phyloP scores from a whole-genome alignment of 164 flowering plant species.

The Houttuynia cordata region DNA sequence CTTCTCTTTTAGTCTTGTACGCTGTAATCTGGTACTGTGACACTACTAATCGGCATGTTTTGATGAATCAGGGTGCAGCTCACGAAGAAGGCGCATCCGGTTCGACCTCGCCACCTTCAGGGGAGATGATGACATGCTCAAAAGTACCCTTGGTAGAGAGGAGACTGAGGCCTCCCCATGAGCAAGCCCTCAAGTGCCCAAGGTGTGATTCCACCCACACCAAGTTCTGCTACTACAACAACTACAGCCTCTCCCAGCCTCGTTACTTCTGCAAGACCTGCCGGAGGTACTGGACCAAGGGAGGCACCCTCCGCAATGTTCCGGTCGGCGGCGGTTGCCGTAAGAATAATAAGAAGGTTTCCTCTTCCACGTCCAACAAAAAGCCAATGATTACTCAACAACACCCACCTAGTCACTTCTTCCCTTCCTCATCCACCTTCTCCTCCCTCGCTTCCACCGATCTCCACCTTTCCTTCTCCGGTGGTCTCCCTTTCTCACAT shows the following conservation, averaged over 20 bases:
- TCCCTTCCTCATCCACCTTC: not conserved
- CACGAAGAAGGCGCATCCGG: slow-evolving; percentile 42
- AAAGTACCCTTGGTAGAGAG: slow-evolving; percentile 40
- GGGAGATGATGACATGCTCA: slow-evolving; percentile 42
- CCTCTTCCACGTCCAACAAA: not conserved
- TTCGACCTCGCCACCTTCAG: slow-evolving; percentile 34
- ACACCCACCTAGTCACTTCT: not conserved
- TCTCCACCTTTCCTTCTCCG: slow-evolving; percentile 1
- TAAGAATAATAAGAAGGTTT: slow-evolving; percentile 26
- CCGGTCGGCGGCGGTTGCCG: slow-evolving; percentile 82
- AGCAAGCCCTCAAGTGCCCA: slow-evolving; percentile 62
- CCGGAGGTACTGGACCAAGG: slow-evolving; percentile 80
- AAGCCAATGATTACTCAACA: too few species aligned
- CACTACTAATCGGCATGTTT: not conserved
- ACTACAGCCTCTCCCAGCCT: slow-evolving; percentile 78
- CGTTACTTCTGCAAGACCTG: slow-evolving; percentile 82
- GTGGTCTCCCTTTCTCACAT: not conserved
- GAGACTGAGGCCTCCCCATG: slow-evolving; percentile 57
- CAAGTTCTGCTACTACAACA: slow-evolving; percentile 82
- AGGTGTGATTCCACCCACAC: slow-evolving; percentile 74
- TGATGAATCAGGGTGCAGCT: slow-evolving; percentile 11
- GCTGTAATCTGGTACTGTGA: too few species aligned
- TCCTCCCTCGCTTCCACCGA: not conserved
- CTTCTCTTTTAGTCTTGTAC: too few species aligned
- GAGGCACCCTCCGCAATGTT: slow-evolving; percentile 65